Base-by-base conservation (phyloP, 176 grass and related monocot species). In the Typha latifolia region DNA sequence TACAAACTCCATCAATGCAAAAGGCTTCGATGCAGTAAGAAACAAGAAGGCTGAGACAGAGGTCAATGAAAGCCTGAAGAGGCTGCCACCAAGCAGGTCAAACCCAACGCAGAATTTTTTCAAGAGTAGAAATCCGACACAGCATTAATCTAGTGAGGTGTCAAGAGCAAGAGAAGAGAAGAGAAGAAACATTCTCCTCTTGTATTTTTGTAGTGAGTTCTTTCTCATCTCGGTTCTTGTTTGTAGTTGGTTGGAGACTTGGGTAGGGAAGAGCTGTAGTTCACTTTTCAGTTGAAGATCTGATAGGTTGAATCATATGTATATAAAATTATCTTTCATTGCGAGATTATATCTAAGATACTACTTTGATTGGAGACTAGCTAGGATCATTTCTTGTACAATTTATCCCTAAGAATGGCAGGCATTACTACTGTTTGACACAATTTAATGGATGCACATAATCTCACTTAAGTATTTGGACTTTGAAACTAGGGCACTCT, bases 61-160 rank as follows among this genome's bases (percentile, higher is more conserved):
- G 76, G 80, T 84, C 73, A 80, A 79, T 69, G 81, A 75, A 64
- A 86, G 86, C 84, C 34, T 49, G 63, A 84, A 2, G 65, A 70
- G 51, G n/a, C 18, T 66, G 29, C 81, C 78, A 15, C 9, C 11
- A 2, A 74, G 61, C 64, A 53, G 2, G 9, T 6, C 31, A 12
- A 90, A 87, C 56, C 91, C 91, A 69, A 80, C 31, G 27, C 81
- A 90, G 5, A 95, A 95, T 43, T 43, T 43, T 43, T 43, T 43
- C 9, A 7, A 10, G 37, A 43, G 37, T 1, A 43, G 9, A 9
- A 90, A 87, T 57, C 91, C 91, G 69, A 80, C 31, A 27, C 81
- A 90, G 5, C 90, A 95, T 76, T 90, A 94, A 72, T 24, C 23
- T 56, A 4, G 14, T 29, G 2, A 65, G 14, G 31, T 64, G 12